These are phyloP conservation scores for Gaeumannomyces sp. DNA, from an alignment of 2,329 filamentous ascomycete species.

Conservation along the genomic window DNA sequence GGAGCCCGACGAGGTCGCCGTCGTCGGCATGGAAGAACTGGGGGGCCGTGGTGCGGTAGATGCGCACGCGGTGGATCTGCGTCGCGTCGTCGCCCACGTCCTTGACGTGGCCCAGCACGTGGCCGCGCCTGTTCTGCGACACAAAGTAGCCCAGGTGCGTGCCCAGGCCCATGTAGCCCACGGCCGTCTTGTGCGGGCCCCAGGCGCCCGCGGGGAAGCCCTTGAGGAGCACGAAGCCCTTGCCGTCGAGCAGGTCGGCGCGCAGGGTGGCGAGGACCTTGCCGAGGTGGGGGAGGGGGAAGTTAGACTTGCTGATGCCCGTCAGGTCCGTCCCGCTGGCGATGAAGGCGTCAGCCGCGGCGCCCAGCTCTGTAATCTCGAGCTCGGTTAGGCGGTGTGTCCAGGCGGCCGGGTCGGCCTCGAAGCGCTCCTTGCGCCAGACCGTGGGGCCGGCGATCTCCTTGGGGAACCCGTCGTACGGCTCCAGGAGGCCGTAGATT, in stretches of 20 bases:
- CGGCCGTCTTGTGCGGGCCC: slow-evolving; percentile 72
- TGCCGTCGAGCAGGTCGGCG: slow-evolving; percentile 60
- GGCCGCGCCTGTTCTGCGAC: slow-evolving; percentile 76
- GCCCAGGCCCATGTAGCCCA: slow-evolving; percentile 86
- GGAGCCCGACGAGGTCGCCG: slow-evolving; percentile 72
- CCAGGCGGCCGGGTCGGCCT: slow-evolving; percentile 60
- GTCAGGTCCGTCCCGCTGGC: slow-evolving; percentile 59
- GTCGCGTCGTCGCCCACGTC: slow-evolving; percentile 76
- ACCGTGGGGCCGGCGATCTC: slow-evolving; percentile 66
- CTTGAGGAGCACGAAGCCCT: slow-evolving; percentile 87
- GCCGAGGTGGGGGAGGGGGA: slow-evolving; percentile 36
- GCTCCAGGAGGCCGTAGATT: slow-evolving; percentile 55
- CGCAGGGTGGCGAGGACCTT: slow-evolving; percentile 30
- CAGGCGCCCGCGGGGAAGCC: slow-evolving; percentile 71
- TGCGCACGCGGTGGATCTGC: slow-evolving; percentile 80
- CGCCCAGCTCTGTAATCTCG: slow-evolving; percentile 62
- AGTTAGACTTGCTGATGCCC: slow-evolving; percentile 50
- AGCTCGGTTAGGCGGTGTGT: slow-evolving; percentile 61
- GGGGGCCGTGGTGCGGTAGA: slow-evolving; percentile 79
- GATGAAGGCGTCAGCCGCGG: slow-evolving; percentile 64
- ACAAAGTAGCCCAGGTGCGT: slow-evolving; percentile 85
- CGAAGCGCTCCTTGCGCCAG: slow-evolving; percentile 63
- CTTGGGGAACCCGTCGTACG: slow-evolving; percentile 65
- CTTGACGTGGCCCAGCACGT: slow-evolving; percentile 85
- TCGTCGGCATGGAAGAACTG: slow-evolving; percentile 87